phyloP scores from a whole-genome alignment of 768 basidiomycete species.

The Galerina sulciceps region DNA sequence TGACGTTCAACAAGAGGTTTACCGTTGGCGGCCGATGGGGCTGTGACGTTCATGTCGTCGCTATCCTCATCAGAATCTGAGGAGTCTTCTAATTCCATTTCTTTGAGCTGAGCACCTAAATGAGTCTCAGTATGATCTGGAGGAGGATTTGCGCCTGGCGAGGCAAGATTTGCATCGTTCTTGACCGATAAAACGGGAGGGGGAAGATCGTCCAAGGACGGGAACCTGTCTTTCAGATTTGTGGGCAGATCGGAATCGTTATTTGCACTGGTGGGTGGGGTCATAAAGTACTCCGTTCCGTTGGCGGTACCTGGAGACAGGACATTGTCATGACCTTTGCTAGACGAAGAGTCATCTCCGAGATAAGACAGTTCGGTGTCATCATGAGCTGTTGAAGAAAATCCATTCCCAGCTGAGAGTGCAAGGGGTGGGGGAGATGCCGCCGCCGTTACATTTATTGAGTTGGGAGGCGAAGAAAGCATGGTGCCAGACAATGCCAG shows the following conservation, averaged over 20 bases:
- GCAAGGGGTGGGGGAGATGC: background rate
- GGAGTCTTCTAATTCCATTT: constrained; percentile 57
- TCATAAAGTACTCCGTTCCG: constrained; percentile 61
- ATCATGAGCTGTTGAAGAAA: constrained; percentile 6
- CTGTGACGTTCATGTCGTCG: constrained; percentile 47
- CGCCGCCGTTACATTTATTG: background rate
- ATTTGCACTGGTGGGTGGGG: constrained; percentile 53
- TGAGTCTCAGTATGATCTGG: constrained; percentile 48
- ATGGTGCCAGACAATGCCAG: constrained; percentile 43
- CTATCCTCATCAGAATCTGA: constrained; percentile 55
- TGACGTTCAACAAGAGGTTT: constrained; percentile 4
- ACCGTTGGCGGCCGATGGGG: constrained; percentile 17
- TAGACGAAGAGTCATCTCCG: constrained; percentile 1
- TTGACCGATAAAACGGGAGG: constrained; percentile 45
- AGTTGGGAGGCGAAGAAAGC: constrained; percentile 21
- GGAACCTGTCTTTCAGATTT: constrained; percentile 25
- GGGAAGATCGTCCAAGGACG: constrained; percentile 39
- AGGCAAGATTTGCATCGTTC: constrained; percentile 20
- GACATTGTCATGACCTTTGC: constrained; percentile 4
- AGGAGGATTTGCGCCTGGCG: constrained; percentile 19
- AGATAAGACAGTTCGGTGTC: constrained; percentile 20
- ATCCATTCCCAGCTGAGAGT: background rate
- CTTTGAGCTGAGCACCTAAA: constrained; percentile 54
- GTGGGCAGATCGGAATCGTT: constrained; percentile 13
- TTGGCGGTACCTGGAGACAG: constrained; percentile 33